phyloP scores from a whole-genome alignment of 805 yeast genomes.

The Blastobotrys parvus region DNA sequence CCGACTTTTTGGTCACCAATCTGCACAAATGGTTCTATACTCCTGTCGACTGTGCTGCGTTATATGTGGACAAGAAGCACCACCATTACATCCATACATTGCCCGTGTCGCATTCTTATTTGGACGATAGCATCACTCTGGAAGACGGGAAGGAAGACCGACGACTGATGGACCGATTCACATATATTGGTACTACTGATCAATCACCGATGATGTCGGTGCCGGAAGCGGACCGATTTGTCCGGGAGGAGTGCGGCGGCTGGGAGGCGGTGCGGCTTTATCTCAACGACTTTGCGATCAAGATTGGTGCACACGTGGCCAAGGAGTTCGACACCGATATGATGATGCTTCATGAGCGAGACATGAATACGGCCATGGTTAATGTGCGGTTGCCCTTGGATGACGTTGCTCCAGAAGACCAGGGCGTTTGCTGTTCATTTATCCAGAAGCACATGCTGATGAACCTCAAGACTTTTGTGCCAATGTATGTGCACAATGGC shows the following conservation, averaged over 20 bases:
- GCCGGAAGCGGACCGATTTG: constrained; percentile 45
- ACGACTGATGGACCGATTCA: constrained; percentile 36
- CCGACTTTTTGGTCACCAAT: constrained; percentile 56
- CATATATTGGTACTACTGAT: constrained; percentile 42
- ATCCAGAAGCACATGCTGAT: constrained; percentile 16
- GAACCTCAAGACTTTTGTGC: constrained; percentile 41
- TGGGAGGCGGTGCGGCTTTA: constrained; percentile 43
- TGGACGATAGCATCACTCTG: not conserved
- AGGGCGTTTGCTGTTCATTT: constrained; percentile 16
- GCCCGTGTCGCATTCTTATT: constrained; percentile 38
- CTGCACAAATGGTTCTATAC: constrained; percentile 62
- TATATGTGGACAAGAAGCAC: constrained; percentile 47
- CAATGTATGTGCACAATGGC: constrained; percentile 36
- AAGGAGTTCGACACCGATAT: constrained; percentile 33
- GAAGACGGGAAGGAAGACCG: constrained; percentile 24
- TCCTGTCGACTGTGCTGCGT: constrained; percentile 50
- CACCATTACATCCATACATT: constrained; percentile 45
- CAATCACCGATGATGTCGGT: constrained; percentile 37
- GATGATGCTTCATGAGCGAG: constrained; percentile 22
- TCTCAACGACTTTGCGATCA: constrained; percentile 36
- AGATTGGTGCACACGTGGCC: constrained; percentile 36
- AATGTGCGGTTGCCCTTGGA: constrained; percentile 34
- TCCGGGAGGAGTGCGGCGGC: constrained; percentile 51
- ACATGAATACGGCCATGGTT: constrained; percentile 38
- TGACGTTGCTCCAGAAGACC: constrained; percentile 11